Percentiles rank a stretch among this genome's conserved stretches.
These are phyloP conservation scores for Darksidea phi DNA, from an alignment of 495 filamentous ascomycete species.

Conservation along the genomic window DNA sequence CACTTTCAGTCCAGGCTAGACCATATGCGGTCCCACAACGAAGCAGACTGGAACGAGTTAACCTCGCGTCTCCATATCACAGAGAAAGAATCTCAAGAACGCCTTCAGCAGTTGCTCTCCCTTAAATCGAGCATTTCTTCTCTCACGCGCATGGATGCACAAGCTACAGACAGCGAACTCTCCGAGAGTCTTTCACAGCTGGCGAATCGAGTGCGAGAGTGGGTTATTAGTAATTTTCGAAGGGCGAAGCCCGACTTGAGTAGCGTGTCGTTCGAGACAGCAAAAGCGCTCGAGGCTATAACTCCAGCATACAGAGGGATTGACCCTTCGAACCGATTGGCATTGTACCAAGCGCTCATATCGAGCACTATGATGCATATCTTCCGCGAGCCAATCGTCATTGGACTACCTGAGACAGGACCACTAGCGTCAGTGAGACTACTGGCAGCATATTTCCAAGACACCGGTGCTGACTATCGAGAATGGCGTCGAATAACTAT, in stretches of 20 bases:
- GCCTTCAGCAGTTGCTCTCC: conserved; percentile 37
- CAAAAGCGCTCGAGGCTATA: conserved; percentile 13
- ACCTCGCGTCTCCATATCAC: conserved; percentile 23
- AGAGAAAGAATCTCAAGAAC: conserved; percentile 36
- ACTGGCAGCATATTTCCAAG: conserved; percentile 24
- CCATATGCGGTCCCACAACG: background rate
- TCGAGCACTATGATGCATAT: conserved; percentile 36
- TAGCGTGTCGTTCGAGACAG: conserved; percentile 16
- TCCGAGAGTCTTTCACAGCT: conserved; percentile 36
- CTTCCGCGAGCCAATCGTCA: conserved; percentile 35
- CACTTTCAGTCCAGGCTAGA: conserved; percentile 5
- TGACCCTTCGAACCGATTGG: conserved; percentile 28
- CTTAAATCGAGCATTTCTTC: conserved; percentile 41
- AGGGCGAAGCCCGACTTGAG: conserved; percentile 33
- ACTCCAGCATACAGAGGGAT: conserved; percentile 28
- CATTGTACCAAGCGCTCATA: conserved; percentile 40
- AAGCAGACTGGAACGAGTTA: conserved; percentile 28
- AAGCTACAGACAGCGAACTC: conserved; percentile 40
- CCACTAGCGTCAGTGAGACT: conserved; percentile 13
- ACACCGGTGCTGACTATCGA: conserved; percentile 15
- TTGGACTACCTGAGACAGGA: conserved; percentile 36
- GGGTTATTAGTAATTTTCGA: conserved; percentile 43
- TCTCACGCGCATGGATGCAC: conserved; percentile 36
- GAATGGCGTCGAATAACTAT: conserved; percentile 31
- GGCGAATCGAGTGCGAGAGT: conserved; percentile 41